Percentiles rank a stretch among this genome's conserved stretches.
Evolutionary conservation across 768 basidiomycete genomes (phyloP).

Genomic region (Pulveroboletus sp.): DNA sequence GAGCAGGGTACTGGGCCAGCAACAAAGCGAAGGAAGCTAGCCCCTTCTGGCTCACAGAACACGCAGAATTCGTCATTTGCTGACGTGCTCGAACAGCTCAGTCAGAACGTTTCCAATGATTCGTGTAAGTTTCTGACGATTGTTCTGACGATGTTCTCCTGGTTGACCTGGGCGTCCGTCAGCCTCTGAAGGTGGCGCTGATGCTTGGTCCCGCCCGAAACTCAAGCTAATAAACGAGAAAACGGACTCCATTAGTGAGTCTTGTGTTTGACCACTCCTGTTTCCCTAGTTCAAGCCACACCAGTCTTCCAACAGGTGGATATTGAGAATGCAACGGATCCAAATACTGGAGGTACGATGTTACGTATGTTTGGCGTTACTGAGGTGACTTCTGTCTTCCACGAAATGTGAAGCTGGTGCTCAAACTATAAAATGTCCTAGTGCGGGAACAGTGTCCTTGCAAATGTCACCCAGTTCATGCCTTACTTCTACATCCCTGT

Average conservation of each 20-base stretch:
- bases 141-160: background rate
- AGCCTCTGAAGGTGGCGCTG: conserved; percentile 77
- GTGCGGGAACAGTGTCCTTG: conserved; percentile 87
- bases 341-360: conserved; percentile 38
- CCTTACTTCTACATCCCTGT: conserved; percentile 93
- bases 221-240: conserved; percentile 53
- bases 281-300: background rate
- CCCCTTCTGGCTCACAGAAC: conserved; percentile 30
- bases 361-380: conserved; percentile 89
- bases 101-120: conserved; percentile 42
- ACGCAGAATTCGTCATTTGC: conserved; percentile 46
- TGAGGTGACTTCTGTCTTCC: conserved; percentile 45
- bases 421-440: conserved; percentile 27
- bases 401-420: background rate
- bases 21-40: conserved; percentile 53
- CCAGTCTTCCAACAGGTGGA: conserved; percentile 97
- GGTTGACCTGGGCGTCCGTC: background rate
- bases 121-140: conserved; percentile 34
- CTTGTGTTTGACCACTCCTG: background rate
- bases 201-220: conserved; percentile 66
- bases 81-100: conserved; percentile 59
- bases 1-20: conserved; percentile 35
- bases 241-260: conserved; percentile 65
- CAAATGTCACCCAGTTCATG: conserved; percentile 73
- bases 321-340: conserved; percentile 63